Conservation (phyloP, 106 monocot genomes). For the Posidonia australis region DNA sequence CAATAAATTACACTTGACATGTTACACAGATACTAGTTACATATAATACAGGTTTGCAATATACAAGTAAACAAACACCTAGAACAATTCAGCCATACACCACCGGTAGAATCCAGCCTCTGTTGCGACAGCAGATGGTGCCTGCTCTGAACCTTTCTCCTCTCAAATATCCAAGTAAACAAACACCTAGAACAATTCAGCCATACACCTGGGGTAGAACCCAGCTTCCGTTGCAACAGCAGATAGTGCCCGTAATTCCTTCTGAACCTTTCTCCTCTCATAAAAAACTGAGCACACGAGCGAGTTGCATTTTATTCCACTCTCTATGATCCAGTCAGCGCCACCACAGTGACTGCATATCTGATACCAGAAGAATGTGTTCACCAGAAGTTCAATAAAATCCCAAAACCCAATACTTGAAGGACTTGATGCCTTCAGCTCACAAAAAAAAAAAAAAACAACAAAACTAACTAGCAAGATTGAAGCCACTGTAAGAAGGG, state of each 20-base stretch:
- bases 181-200: slow-evolving; percentile 55
- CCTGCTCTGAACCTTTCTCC: slow-evolving; percentile 69
- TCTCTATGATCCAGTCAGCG: slow-evolving; percentile 56
- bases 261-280: slow-evolving; percentile 84
- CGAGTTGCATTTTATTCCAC: slow-evolving; percentile 70
- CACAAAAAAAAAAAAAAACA: too few relatives aligned
- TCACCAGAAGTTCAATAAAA: too few relatives aligned
- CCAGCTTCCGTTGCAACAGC: slow-evolving; percentile 40
- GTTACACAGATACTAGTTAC: too few relatives aligned
- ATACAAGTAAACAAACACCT: slow-evolving; percentile 1
- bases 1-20: too few relatives aligned
- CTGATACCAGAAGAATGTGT: slow-evolving; percentile 22
- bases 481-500: too few relatives aligned
- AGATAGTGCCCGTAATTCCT: slow-evolving; percentile 42
- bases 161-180: slow-evolving; percentile 26
- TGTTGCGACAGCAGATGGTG: slow-evolving; percentile 36
- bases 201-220: slow-evolving; percentile 44
- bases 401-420: too few relatives aligned
- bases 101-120: slow-evolving; percentile 44
- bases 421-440: too few relatives aligned
- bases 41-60: too few relatives aligned
- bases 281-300: slow-evolving; percentile 76
- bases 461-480: too few relatives aligned
- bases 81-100: slow-evolving; percentile 66
- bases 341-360: slow-evolving; percentile 93